phyloP scores from a whole-genome alignment of 2,329 filamentous ascomycete species.

The Ophiostoma perfectum region DNA sequence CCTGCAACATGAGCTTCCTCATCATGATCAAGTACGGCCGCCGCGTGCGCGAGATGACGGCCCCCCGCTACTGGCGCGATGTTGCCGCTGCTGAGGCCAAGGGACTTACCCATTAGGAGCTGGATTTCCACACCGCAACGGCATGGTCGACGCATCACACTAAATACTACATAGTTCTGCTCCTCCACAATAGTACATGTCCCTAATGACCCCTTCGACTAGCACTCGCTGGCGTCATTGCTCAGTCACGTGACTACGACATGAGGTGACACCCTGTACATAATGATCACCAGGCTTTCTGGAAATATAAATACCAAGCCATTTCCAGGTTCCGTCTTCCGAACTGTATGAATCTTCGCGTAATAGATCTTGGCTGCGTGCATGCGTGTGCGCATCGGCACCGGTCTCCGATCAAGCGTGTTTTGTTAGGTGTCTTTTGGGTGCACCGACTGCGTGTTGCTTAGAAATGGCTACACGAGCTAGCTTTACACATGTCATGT shows the following conservation, averaged over 20 bases:
- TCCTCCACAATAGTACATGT: too few species aligned
- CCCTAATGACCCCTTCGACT: too few species aligned
- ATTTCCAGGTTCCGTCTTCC: background rate
- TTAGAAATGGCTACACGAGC: background rate
- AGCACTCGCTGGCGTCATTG: too few species aligned
- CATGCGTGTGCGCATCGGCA: background rate
- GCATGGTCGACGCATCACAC: too few species aligned
- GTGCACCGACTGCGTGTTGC: background rate
- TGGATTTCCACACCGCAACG: too few species aligned
- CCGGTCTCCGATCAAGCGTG: background rate
- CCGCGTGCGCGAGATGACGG: conserved; percentile 1
- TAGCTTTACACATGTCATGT: background rate
- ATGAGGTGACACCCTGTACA: background rate
- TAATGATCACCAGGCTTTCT: background rate
- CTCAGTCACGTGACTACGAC: too few species aligned
- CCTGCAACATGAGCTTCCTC: conserved; percentile 14
- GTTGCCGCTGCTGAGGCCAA: background rate
- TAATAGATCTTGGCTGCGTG: background rate
- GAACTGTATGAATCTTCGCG: too few species aligned
- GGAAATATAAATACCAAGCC: background rate
- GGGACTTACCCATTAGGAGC: conserved; percentile 6
- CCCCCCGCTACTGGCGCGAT: conserved; percentile 14
- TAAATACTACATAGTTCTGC: too few species aligned
- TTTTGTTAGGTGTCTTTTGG: too few species aligned
- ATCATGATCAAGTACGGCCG: conserved; percentile 13